Evolutionary conservation across 805 yeast genomes (phyloP).

Genomic region (Kurtzmaniella cleridarum): DNA sequence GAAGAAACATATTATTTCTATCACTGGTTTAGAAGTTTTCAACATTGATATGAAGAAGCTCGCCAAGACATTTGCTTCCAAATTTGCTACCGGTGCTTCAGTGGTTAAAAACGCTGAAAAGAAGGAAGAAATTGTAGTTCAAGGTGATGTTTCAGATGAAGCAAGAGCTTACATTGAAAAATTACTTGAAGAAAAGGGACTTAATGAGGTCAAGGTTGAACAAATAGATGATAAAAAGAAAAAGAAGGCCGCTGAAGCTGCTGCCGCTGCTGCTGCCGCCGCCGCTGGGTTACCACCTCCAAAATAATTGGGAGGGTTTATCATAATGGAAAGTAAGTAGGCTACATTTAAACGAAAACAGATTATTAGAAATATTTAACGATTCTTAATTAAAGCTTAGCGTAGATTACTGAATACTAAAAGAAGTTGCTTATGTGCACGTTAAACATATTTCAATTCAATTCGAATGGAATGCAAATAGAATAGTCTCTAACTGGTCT

Average conservation of each 20-base stretch:
- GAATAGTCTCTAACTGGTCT: slow-evolving; percentile 47
- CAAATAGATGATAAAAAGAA: slow-evolving; percentile 77
- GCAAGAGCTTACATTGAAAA: slow-evolving; percentile 71
- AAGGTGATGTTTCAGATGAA: slow-evolving; percentile 93
- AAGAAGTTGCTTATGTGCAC: too few species aligned
- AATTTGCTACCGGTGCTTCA: slow-evolving; percentile 94
- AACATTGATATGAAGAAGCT: slow-evolving; percentile 85
- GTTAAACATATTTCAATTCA: too few species aligned
- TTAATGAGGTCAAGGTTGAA: slow-evolving; percentile 84
- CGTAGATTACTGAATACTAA: too few species aligned
- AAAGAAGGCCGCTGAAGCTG: slow-evolving; percentile 44
- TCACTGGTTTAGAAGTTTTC: slow-evolving; percentile 83
- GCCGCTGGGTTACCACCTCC: slow-evolving; percentile 1
- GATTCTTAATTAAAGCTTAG: too few species aligned
- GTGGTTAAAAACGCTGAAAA: slow-evolving; percentile 87
- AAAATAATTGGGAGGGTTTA: background rate
- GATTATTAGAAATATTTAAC: too few species aligned
- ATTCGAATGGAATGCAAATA: slow-evolving; percentile 19
- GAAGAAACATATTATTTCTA: slow-evolving; percentile 80
- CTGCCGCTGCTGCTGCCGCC: slow-evolving; percentile 3
- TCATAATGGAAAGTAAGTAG: too few species aligned
- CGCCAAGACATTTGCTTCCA: slow-evolving; percentile 87
- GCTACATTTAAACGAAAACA: too few species aligned
- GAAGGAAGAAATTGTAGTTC: slow-evolving; percentile 85
- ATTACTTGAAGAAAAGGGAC: slow-evolving; percentile 73